A percentile compares a stretch with the other conserved stretches of the same genome.
Evolutionary conservation across 1,284 basidiomycete species (phyloP).

Genomic region (Ceratobasidium sp.): DNA sequence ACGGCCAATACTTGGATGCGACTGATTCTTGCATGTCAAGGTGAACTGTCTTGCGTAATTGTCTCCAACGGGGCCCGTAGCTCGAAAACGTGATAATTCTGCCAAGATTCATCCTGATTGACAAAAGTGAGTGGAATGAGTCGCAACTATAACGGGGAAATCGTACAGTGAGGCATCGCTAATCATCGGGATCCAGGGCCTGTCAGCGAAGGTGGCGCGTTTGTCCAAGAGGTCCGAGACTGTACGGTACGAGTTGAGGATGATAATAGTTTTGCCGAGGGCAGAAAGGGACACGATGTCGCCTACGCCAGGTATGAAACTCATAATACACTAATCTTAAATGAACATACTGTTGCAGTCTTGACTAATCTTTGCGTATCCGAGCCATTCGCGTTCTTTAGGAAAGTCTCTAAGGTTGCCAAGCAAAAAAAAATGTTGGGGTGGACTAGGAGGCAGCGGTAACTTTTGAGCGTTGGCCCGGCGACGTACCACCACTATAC

Average conservation of each 20-base stretch:
- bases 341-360: not conserved
- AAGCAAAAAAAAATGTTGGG: conserved; percentile 5
- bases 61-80: conserved; percentile 31
- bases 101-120: conserved; percentile 19
- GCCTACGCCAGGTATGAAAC: not conserved
- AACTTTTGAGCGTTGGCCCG: not conserved
- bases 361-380: conserved; percentile 6
- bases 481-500: not conserved
- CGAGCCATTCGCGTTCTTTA: conserved; percentile 25
- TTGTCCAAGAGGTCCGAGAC: conserved; percentile 57
- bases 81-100: not conserved
- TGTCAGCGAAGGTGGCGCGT: conserved; percentile 54
- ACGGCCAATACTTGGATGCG: conserved; percentile 17
- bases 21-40: conserved; percentile 26
- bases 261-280: conserved; percentile 57
- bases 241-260: conserved; percentile 56
- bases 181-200: conserved; percentile 44
- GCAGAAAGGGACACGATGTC: conserved; percentile 58
- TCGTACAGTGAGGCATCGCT: not conserved
- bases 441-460: conserved; percentile 21
- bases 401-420: conserved; percentile 18
- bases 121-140: not conserved
- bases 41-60: conserved; percentile 19
- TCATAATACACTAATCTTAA: not conserved
- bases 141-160: not conserved